Evolutionary conservation across 2,329 filamentous ascomycete species (phyloP).

Genomic region (Hymenoscyphus linearis): DNA sequence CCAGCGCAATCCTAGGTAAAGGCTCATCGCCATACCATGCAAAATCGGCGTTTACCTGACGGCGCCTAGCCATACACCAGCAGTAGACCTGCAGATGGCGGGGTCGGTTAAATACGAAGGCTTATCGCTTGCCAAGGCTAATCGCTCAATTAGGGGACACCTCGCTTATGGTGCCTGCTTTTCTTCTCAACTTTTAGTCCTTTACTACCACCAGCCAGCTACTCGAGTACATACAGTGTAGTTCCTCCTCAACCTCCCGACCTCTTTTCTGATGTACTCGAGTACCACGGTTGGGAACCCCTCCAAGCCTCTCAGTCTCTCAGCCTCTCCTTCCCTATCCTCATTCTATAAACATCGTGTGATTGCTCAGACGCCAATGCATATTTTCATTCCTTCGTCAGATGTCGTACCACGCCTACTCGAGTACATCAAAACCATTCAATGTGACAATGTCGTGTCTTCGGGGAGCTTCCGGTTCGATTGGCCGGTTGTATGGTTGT

Average conservation of each 20-base stretch:
- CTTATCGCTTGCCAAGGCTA: neutral
- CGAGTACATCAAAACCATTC: neutral
- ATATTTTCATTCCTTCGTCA: neutral
- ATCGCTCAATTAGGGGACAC: neutral
- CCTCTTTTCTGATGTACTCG: too few relatives aligned
- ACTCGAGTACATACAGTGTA: too few relatives aligned
- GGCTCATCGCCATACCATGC: too few relatives aligned
- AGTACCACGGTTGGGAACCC: neutral
- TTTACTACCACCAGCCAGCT: too few relatives aligned
- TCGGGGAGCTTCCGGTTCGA: slow-evolving; percentile 1
- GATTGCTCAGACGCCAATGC: neutral
- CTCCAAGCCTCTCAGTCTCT: neutral
- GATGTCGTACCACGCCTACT: slow-evolving; percentile 3
- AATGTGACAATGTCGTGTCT: slow-evolving; percentile 2
- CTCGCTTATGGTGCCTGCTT: neutral
- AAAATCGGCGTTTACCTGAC: too few relatives aligned
- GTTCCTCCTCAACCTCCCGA: too few relatives aligned
- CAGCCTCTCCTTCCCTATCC: neutral
- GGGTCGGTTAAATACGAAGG: neutral
- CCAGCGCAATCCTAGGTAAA: too few relatives aligned
- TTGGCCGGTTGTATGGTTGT: neutral
- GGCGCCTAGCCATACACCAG: neutral
- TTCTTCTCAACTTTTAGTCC: neutral
- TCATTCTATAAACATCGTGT: neutral
- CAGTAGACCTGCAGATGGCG: neutral